These are phyloP conservation scores for Aspergillus unguis DNA, from an alignment of 2,329 filamentous ascomycete species.

Conservation along the genomic window DNA sequence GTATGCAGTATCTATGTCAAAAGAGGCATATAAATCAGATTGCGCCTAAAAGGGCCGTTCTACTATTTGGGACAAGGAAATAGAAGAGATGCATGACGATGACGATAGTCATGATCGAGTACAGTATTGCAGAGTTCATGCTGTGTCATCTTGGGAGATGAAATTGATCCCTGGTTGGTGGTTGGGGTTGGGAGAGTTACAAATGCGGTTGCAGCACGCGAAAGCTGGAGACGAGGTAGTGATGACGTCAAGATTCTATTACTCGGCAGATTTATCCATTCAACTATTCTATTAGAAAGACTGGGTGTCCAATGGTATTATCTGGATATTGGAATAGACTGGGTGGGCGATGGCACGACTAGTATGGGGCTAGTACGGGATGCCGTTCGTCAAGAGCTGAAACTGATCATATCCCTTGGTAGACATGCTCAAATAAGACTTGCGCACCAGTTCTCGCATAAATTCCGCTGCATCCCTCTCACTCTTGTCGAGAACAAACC, in stretches of 20 bases:
- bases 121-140: background rate
- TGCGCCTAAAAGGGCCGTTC: no score
- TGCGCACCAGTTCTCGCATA: constrained; percentile 83
- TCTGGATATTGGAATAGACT: background rate
- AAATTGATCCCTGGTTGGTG: background rate
- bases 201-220: background rate
- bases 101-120: background rate
- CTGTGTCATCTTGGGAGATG: background rate
- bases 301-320: no score
- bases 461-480: constrained; percentile 94
- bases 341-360: background rate
- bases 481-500: constrained; percentile 87
- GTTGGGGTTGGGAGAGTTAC: background rate
- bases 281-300: no score
- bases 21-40: no score
- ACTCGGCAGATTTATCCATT: background rate
- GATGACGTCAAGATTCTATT: background rate
- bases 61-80: background rate
- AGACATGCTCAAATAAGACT: constrained; percentile 84
- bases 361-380: constrained; percentile 66
- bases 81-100: background rate
- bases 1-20: no score
- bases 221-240: background rate
- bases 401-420: constrained; percentile 98
- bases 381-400: constrained; percentile 94